Percentiles rank a stretch among this genome's conserved stretches.
Evolutionary conservation across 257 asterid species (phyloP).

Genomic region (Parsonsia alboflavescens): DNA sequence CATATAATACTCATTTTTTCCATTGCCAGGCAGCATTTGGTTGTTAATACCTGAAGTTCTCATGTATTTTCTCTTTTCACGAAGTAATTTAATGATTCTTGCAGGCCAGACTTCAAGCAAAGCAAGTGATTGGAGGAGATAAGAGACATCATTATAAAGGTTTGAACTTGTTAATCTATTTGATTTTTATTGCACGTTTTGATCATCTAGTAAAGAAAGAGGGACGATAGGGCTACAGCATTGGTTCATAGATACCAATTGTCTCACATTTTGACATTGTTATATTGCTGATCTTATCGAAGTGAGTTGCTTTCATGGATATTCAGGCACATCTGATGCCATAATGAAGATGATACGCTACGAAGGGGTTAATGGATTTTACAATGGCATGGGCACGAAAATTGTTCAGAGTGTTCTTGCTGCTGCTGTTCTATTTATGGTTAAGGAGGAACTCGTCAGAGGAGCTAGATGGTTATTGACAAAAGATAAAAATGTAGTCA

Average conservation of each 20-base stretch:
- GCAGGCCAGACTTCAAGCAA: constrained; percentile 98
- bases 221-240: background rate
- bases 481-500: constrained; percentile 22
- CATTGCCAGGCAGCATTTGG: constrained; percentile 5
- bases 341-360: constrained; percentile 73
- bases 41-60: constrained; percentile 7
- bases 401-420: constrained; percentile 94
- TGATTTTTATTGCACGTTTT: background rate
- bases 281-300: no score
- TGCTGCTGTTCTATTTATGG: constrained; percentile 95
- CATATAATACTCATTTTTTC: constrained; percentile 7
- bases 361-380: constrained; percentile 78
- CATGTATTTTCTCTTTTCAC: constrained; percentile 2
- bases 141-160: constrained; percentile 80
- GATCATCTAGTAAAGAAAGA: no score
- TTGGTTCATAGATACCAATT: background rate
- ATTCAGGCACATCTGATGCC: constrained; percentile 84
- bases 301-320: background rate
- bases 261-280: background rate
- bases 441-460: constrained; percentile 88
- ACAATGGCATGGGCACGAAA: constrained; percentile 93
- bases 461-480: constrained; percentile 80
- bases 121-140: constrained; percentile 58
- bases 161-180: constrained; percentile 18
- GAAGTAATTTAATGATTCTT: constrained; percentile 15